Evolutionary conservation across 805 yeast species (phyloP).

Genomic region (Suhomyces sp.): DNA sequence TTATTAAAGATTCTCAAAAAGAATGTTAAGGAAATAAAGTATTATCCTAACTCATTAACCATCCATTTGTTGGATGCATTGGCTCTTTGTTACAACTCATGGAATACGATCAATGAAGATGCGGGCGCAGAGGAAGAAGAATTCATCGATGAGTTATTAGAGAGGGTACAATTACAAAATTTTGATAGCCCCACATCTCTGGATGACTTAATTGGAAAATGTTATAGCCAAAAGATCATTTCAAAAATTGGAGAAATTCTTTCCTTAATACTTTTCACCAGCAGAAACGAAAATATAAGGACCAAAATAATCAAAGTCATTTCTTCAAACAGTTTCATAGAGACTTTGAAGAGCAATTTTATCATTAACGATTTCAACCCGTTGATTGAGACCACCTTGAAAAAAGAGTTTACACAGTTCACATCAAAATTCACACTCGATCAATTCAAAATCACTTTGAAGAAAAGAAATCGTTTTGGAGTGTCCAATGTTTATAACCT

Average conservation of each 20-base stretch:
- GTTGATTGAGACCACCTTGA: constrained; percentile 45
- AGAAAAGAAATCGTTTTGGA: constrained; percentile 51
- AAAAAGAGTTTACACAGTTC: constrained; percentile 43
- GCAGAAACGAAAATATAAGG: constrained; percentile 43
- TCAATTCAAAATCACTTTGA: constrained; percentile 50
- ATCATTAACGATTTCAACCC: constrained; percentile 47
- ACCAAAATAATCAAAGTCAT: constrained; percentile 45
- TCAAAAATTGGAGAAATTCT: constrained; percentile 74
- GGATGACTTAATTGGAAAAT: constrained; percentile 33
- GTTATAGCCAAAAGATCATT: constrained; percentile 56
- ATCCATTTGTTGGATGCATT: constrained; percentile 71
- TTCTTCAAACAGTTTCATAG: constrained; percentile 35
- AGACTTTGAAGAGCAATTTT: constrained; percentile 30
- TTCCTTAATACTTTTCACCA: constrained; percentile 67
- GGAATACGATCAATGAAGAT: constrained; percentile 65
- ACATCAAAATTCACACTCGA: constrained; percentile 49
- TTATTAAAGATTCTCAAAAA: constrained; percentile 55
- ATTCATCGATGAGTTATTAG: constrained; percentile 45
- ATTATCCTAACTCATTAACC: constrained; percentile 61
- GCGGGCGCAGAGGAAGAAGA: constrained; percentile 47
- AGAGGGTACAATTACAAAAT: constrained; percentile 26
- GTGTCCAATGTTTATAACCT: constrained; percentile 56
- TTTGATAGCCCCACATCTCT: constrained; percentile 14
- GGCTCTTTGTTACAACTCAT: constrained; percentile 70
- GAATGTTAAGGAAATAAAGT: constrained; percentile 50